A percentile compares a stretch with the other conserved stretches of the same genome.
Evolutionary conservation across 169 alveolate genomes (phyloP).

Genomic region (Plasmodium ovale): DNA sequence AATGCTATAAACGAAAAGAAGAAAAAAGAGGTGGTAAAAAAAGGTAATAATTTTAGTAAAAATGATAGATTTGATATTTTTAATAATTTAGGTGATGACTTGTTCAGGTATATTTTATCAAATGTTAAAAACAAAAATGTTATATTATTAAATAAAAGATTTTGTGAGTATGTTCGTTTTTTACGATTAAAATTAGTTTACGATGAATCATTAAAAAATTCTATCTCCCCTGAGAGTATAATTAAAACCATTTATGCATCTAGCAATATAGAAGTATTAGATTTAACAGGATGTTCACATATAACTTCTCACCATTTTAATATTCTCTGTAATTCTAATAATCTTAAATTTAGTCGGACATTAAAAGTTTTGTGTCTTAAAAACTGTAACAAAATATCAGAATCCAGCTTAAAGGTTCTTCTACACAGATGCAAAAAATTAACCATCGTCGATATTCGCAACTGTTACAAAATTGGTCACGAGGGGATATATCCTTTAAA

Average conservation of each 20-base stretch:
- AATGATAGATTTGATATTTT: conserved; percentile 49
- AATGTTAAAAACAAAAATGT: conserved; percentile 45
- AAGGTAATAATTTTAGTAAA: conserved; percentile 11
- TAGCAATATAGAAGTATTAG: conserved; percentile 20
- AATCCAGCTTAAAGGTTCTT: conserved; percentile 47
- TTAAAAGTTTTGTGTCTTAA: conserved; percentile 35
- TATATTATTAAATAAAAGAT: conserved; percentile 36
- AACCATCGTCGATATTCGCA: conserved; percentile 32
- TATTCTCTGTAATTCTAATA: conserved; percentile 34
- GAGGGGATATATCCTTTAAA: conserved; percentile 60
- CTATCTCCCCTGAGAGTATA: conserved; percentile 63
- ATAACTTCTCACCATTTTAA: conserved; percentile 65
- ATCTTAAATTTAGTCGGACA: conserved; percentile 25
- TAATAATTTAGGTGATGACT: conserved; percentile 45
- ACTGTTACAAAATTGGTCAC: conserved; percentile 57
- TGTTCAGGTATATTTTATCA: conserved; percentile 59
- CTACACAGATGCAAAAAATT: conserved; percentile 45
- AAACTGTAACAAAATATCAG: conserved; percentile 41
- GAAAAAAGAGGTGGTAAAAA: background rate
- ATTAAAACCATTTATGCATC: conserved; percentile 49
- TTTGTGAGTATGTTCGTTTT: conserved; percentile 20
- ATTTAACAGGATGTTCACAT: conserved; percentile 65
- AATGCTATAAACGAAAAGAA: conserved; percentile 9
- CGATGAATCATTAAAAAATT: conserved; percentile 59
- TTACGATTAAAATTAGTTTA: conserved; percentile 29